Conservation (phyloP, 148 eudicot genomes). For the Spergularia bocconei region DNA sequence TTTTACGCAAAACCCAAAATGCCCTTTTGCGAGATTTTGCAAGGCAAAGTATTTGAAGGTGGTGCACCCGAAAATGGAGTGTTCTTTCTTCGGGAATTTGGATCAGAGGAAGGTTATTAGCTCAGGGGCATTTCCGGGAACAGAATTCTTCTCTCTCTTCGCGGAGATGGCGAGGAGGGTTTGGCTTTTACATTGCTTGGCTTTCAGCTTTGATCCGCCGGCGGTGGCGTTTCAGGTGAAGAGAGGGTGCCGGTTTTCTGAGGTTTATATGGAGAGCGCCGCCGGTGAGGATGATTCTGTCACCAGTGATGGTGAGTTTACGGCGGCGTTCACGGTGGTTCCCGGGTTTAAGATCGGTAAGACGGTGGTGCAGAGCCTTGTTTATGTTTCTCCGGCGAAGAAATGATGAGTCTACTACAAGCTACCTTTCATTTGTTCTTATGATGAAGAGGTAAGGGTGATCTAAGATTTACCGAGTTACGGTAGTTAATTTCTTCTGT, state of each 20-base stretch:
- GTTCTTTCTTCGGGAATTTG: slow-evolving; percentile 72
- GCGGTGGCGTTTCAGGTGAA: slow-evolving; percentile 63
- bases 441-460: too few species aligned
- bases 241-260: slow-evolving; percentile 58
- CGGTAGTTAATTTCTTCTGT: background rate
- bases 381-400: slow-evolving; percentile 44
- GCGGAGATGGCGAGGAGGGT: slow-evolving; percentile 76
- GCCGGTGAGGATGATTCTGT: slow-evolving; percentile 29
- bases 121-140: slow-evolving; percentile 60
- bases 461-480: background rate
- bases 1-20: slow-evolving; percentile 39
- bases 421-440: too few species aligned
- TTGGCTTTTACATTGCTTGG: slow-evolving; percentile 78
- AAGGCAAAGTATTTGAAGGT: slow-evolving; percentile 59
- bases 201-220: slow-evolving; percentile 50
- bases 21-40: slow-evolving; percentile 52
- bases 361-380: slow-evolving; percentile 75
- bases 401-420: background rate
- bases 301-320: slow-evolving; percentile 22
- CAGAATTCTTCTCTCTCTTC: slow-evolving; percentile 56
- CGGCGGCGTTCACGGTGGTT: slow-evolving; percentile 69
- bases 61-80: slow-evolving; percentile 92
- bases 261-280: slow-evolving; percentile 83
- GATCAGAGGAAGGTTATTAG: slow-evolving; percentile 66
- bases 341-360: slow-evolving; percentile 90